A percentile compares a stretch with the other conserved stretches of the same genome.
These are phyloP conservation scores for Cymbidium sinense DNA, from an alignment of 106 monocot species.

Conservation along the genomic window DNA sequence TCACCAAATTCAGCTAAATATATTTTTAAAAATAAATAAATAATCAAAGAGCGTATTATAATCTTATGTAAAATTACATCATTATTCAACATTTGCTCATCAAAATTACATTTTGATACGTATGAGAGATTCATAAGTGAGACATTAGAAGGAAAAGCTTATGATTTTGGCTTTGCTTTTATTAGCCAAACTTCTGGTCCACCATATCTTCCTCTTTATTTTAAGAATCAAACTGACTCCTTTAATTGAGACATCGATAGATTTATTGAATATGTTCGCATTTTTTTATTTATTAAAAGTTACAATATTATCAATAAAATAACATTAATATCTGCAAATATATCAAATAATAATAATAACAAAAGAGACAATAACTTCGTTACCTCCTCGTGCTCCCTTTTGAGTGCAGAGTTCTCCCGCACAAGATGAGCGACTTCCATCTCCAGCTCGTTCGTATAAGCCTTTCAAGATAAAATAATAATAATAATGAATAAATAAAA, in stretches of 20 bases:
- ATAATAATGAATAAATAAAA: background rate
- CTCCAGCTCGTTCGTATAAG: constrained; percentile 59
- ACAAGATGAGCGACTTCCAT: constrained; percentile 25
- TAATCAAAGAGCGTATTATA: too few relatives aligned
- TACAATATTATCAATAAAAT: background rate
- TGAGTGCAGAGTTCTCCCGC: constrained; percentile 44
- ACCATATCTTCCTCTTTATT: background rate
- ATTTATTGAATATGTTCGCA: background rate
- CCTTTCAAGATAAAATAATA: constrained; percentile 20
- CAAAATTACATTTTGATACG: too few relatives aligned
- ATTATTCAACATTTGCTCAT: too few relatives aligned
- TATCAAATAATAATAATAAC: too few relatives aligned
- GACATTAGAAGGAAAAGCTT: too few relatives aligned
- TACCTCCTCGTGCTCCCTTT: constrained; percentile 43
- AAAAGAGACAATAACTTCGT: too few relatives aligned
- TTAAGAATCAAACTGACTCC: background rate
- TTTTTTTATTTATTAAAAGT: background rate
- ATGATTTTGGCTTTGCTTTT: background rate
- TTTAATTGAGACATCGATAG: background rate
- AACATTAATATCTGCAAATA: too few relatives aligned
- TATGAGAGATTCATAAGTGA: too few relatives aligned
- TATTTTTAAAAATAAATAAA: too few relatives aligned
- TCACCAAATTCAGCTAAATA: background rate
- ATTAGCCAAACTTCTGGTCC: background rate
- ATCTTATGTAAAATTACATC: background rate